Conservation (phyloP, 768 basidiomycete genomes). For the Sporobolomyces pararoseus region DNA sequence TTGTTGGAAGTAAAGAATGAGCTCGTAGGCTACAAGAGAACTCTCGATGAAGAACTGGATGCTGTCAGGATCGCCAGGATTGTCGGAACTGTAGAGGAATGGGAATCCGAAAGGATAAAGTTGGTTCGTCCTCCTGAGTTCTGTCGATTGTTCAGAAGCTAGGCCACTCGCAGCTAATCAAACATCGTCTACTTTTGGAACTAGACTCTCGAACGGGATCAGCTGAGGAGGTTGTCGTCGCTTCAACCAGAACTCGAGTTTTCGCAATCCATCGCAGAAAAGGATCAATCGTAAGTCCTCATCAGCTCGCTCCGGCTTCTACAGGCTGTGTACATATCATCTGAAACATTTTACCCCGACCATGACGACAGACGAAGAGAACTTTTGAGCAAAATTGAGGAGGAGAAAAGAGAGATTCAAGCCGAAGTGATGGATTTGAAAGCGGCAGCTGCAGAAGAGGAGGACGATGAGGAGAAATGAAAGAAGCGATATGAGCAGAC, state of each 20-base stretch:
- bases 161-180: background rate
- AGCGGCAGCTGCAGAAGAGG: slow-evolving; percentile 10
- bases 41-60: background rate
- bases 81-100: slow-evolving; percentile 18
- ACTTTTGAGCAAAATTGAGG: slow-evolving; percentile 14
- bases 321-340: no score
- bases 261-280: slow-evolving; percentile 18
- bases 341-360: no score
- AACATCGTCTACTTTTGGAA: background rate
- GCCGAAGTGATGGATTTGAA: slow-evolving; percentile 34
- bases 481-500: no score
- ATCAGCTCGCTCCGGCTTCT: no score
- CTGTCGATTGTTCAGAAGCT: fast-evolving
- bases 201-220: slow-evolving; percentile 35
- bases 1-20: slow-evolving; percentile 33
- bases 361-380: slow-evolving; percentile 4
- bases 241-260: slow-evolving; percentile 16
- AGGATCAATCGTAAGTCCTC: slow-evolving; percentile 18
- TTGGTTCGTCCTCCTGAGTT: slow-evolving; percentile 24
- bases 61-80: background rate
- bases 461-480: slow-evolving; percentile 1
- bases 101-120: slow-evolving; percentile 27
- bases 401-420: slow-evolving; percentile 28
- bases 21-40: background rate
- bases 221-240: slow-evolving; percentile 16